Conservation (phyloP, 257 asterid genomes). For the Leptodermis oblonga region DNA sequence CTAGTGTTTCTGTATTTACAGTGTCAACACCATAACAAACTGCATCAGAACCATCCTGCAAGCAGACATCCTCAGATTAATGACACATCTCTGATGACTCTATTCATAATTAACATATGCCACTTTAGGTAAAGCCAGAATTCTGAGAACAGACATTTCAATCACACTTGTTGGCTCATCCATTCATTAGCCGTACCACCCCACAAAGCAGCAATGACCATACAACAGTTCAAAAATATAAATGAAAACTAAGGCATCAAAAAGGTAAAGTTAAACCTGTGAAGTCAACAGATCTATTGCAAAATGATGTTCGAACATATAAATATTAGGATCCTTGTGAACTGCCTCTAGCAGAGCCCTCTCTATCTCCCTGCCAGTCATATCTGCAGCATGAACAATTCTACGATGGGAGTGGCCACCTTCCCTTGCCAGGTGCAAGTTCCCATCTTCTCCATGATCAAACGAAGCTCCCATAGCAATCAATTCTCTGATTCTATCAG, state of each 20-base stretch:
- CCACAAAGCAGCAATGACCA: not conserved
- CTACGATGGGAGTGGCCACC: slow-evolving; percentile 98
- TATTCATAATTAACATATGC: not conserved
- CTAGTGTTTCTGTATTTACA: slow-evolving; percentile 70
- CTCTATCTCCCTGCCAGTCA: slow-evolving; percentile 97
- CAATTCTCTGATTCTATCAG: slow-evolving; percentile 89
- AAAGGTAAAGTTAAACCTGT: slow-evolving; percentile 44
- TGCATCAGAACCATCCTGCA: slow-evolving; percentile 78
- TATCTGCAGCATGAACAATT: slow-evolving; percentile 97
- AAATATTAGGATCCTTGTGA: slow-evolving; percentile 70
- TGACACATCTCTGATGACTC: not conserved
- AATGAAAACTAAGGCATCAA: not conserved
- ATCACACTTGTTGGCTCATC: not conserved
- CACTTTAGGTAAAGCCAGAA: not conserved
- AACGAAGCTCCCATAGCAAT: slow-evolving; percentile 99
- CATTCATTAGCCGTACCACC: not conserved
- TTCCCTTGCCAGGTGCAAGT: slow-evolving; percentile 93
- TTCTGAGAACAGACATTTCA: slow-evolving; percentile 1
- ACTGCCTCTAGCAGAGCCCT: slow-evolving; percentile 93
- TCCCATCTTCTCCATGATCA: slow-evolving; percentile 98
- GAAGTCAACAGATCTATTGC: slow-evolving; percentile 90
- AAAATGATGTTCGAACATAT: slow-evolving; percentile 84
- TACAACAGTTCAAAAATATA: slow-evolving; percentile 6
- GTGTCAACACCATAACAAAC: slow-evolving; percentile 89
- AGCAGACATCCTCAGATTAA: slow-evolving; percentile 26